These are phyloP conservation scores for Ceratocystis harringtonii DNA, from an alignment of 2,329 filamentous ascomycete genomes.

Conservation along the genomic window DNA sequence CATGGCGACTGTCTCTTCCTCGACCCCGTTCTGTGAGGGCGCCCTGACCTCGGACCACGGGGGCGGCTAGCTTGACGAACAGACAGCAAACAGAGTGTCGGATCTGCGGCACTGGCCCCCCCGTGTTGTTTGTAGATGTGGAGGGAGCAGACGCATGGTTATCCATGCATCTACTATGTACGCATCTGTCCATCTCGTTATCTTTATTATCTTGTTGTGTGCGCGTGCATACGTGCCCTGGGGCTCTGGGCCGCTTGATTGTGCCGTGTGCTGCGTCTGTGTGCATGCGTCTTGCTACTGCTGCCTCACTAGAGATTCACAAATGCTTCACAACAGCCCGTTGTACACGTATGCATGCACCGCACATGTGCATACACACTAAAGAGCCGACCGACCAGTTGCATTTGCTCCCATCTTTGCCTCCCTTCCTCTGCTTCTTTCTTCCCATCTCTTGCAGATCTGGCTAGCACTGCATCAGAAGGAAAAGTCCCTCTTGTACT, in stretches of 20 bases:
- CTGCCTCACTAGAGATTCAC: conserved; percentile 1
- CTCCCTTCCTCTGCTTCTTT: neutral
- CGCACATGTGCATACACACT: neutral
- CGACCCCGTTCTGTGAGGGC: no score
- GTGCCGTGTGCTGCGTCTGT: neutral
- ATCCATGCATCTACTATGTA: neutral
- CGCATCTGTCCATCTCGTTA: neutral
- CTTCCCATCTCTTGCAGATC: neutral
- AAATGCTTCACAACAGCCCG: neutral
- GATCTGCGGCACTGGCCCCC: neutral
- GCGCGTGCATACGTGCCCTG: neutral
- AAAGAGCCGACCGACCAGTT: neutral
- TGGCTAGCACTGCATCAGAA: neutral
- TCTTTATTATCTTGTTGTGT: neutral
- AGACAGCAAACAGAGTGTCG: no score
- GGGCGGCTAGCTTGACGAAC: no score
- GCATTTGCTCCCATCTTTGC: neutral
- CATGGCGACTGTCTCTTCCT: no score
- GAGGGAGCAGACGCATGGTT: neutral
- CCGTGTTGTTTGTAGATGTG: neutral
- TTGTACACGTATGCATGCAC: neutral
- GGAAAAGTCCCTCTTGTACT: neutral
- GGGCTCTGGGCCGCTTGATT: neutral
- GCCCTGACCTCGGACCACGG: no score
- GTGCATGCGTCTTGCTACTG: neutral